These are phyloP conservation scores for Hemisphaericaspora subhashii DNA, from an alignment of 1,139 yeast genomes.

Conservation along the genomic window DNA sequence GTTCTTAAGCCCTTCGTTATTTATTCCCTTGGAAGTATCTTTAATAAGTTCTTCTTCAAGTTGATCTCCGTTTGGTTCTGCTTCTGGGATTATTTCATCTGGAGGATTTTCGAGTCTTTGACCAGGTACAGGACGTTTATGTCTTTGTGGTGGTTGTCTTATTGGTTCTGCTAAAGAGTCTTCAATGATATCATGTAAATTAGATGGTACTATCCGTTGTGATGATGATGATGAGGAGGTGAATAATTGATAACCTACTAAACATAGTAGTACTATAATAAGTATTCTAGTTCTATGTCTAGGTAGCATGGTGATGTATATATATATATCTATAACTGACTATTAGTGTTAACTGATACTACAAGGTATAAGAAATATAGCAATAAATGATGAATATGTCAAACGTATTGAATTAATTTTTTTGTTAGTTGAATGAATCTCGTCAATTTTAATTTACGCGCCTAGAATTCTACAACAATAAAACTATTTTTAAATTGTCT, in stretches of 20 bases:
- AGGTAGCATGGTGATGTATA: no score
- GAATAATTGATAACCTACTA: conserved; percentile 8
- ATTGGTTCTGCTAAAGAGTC: not conserved
- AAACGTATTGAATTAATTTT: no score
- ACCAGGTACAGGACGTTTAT: not conserved
- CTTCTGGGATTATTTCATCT: conserved; percentile 9
- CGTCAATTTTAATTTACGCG: no score
- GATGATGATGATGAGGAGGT: conserved; percentile 1
- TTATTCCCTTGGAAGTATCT: not conserved
- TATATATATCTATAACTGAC: no score
- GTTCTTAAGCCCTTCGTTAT: no score
- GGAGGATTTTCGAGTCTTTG: conserved; percentile 11
- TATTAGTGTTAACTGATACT: no score
- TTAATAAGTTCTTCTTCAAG: conserved; percentile 1
- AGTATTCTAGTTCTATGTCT: conserved; percentile 8
- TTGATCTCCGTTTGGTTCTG: conserved; percentile 6
- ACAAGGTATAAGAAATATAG: no score
- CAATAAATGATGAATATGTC: no score
- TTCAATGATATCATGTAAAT: not conserved
- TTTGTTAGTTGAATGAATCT: no score
- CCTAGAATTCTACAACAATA: no score
- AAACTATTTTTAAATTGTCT: no score
- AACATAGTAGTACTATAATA: conserved; percentile 6
- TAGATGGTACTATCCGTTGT: no score
- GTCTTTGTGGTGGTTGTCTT: conserved; percentile 3